Evolutionary conservation across 352 stramenopile genomes (phyloP), one percentile per base, ranked within the genome.

Genomic region (Globisporangium lucens): DNA sequence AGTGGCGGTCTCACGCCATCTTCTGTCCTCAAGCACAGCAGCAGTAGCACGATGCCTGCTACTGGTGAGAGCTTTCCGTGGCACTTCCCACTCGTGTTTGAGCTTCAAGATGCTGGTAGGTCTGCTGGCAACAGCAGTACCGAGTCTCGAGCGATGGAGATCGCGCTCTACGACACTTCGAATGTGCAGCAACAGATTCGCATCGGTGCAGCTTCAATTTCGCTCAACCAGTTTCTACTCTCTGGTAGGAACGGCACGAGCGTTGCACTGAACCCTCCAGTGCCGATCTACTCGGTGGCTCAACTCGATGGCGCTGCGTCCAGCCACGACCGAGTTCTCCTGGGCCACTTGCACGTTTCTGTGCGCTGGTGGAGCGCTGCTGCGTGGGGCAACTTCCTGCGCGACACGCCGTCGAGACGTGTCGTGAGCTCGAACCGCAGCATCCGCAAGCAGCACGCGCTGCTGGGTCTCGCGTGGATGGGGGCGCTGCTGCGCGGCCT

Each of bases 391-490:
- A 4, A 56, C 12, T 92, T 92, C 57, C 46, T 78, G 22, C 56
- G 56, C 36, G 68, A 73, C 4, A 74, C 71, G 9, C 61, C 71
- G 1, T 63, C 52, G 38, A 72, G 86, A 59, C 80, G 84, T n/a
- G 69, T 93, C 27, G 70, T 94, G 58, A 87, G 82, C 63, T 89
- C 82, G 1, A 94, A 94, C 27, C 78, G 84, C 20, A 78, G 67
- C 6, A 61, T 77, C 20, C 63, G 59, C 49, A 77, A 73, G 56
- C 65, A 60, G 35, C 64, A 62, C 29, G 71, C 70, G 29, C 71
- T 83, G 12, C 66, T 70, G 30, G 58, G 57, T 49, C 75, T 80
- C 35, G 71, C 75, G 58, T 94, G 87, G 87, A 87, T 87, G 55
- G 82, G 82, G 4, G 83, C 87, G 6, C 52, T 94, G 24, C 74